phyloP scores from a whole-genome alignment of 2,329 filamentous ascomycete species.

The Dichotomopilus funicola region DNA sequence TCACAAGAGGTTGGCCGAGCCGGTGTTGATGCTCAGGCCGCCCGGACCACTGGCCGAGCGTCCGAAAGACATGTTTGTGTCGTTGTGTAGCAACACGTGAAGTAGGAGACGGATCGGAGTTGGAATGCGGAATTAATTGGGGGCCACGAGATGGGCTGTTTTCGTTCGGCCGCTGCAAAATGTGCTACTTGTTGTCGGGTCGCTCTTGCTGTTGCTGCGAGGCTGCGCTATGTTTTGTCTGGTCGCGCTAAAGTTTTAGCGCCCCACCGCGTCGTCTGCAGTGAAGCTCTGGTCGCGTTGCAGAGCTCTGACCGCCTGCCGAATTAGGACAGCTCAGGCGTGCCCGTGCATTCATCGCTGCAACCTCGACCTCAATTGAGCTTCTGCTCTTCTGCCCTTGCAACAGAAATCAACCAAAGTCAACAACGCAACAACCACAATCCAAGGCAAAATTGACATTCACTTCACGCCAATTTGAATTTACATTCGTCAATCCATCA shows the following conservation, averaged over 20 bases:
- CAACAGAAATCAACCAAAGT: neutral
- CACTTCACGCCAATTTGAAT: neutral
- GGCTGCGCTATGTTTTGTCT: slow-evolving; percentile 8
- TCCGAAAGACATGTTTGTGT: slow-evolving; percentile 16
- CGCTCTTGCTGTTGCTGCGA: neutral
- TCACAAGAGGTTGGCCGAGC: slow-evolving; percentile 52
- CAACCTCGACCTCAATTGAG: neutral
- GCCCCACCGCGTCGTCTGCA: slow-evolving; percentile 12
- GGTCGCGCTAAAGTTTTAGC: slow-evolving; percentile 11
- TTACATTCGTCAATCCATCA: slow-evolving; percentile 19
- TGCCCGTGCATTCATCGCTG: too few species aligned
- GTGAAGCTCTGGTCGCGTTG: slow-evolving; percentile 9
- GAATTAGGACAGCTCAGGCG: neutral
- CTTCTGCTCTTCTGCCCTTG: neutral
- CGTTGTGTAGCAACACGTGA: neutral
- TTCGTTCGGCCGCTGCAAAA: too few species aligned
- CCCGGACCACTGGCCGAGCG: slow-evolving; percentile 54
- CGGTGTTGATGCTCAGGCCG: slow-evolving; percentile 58
- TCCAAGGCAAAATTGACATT: neutral
- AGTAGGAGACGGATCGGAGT: neutral
- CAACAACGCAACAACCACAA: too few species aligned
- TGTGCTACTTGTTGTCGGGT: too few species aligned
- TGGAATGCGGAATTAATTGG: slow-evolving; percentile 4
- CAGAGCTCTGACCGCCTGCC: slow-evolving; percentile 22
- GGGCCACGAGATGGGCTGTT: too few species aligned